A percentile compares a stretch with the other conserved stretches of the same genome.
Evolutionary conservation across 495 filamentous ascomycete genomes (phyloP).

Genomic region (Podospora australis): DNA sequence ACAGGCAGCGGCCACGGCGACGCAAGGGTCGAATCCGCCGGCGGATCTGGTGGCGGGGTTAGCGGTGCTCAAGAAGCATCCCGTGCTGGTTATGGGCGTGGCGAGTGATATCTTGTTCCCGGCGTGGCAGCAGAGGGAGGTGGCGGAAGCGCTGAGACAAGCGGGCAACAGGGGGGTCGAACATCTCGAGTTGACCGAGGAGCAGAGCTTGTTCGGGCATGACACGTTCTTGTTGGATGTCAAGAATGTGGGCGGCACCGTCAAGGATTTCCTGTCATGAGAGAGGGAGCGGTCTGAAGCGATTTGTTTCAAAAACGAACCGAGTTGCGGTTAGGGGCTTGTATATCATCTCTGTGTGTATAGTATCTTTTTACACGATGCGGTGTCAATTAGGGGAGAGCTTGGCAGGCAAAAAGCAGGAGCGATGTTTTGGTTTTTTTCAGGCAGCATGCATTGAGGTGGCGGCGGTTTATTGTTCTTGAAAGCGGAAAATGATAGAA

Average conservation of each 20-base stretch:
- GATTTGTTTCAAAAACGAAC: too few species aligned
- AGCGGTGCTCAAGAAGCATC: slow-evolving; percentile 60
- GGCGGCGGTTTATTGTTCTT: too few species aligned
- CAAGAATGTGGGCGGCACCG: slow-evolving; percentile 78
- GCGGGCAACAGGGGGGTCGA: slow-evolving; percentile 72
- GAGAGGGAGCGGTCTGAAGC: too few species aligned
- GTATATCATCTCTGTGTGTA: too few species aligned
- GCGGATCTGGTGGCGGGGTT: slow-evolving; percentile 75
- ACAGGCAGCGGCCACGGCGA: slow-evolving; percentile 7
- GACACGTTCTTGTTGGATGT: slow-evolving; percentile 94
- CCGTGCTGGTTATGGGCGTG: slow-evolving; percentile 84
- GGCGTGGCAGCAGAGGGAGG: slow-evolving; percentile 95
- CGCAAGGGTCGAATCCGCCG: slow-evolving; percentile 45
- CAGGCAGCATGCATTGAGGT: too few species aligned
- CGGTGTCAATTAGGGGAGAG: too few species aligned
- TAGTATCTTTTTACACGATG: too few species aligned
- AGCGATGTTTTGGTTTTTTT: too few species aligned
- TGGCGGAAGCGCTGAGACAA: slow-evolving; percentile 73
- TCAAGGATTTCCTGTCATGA: slow-evolving; percentile 68
- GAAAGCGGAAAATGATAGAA: too few species aligned
- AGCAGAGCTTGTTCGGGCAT: slow-evolving; percentile 88
- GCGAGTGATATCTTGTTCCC: slow-evolving; percentile 96
- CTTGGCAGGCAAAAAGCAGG: too few species aligned
- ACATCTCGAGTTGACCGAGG: slow-evolving; percentile 87
- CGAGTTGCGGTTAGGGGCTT: too few species aligned